Base-by-base conservation (phyloP, 2,329 filamentous ascomycete species). In the Aschersonia sp. region DNA sequence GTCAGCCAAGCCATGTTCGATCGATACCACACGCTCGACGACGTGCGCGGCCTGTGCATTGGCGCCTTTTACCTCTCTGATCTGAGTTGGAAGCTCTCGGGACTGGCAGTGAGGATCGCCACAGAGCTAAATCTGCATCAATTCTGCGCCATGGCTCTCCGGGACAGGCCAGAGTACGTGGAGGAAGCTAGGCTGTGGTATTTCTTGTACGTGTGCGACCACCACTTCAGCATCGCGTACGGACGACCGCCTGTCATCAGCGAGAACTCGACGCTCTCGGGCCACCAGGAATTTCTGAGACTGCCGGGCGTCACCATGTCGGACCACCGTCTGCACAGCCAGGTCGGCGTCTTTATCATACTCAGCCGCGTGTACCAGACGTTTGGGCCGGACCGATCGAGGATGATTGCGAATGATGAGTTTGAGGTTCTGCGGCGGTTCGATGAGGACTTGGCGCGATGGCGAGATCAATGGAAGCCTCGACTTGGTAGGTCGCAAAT, bases 11-110 rank as follows among this genome's bases (percentile, higher is more conserved):
- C 75, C 50, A 75, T 80, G 56, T 75, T 82, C 51, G 73, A 77
- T 41, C 69, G 60, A 0, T 60, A 61, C 43, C 59, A 80, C 44
- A 74, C 72, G 9, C 58, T 77, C 12, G 78, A 82, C 51, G 74
- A 76, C 49, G 69, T 82, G 40, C 72, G 77, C 5, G 79, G 72
- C 1, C 68, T 82, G 3, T 80, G 75, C 51, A 74, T 82, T 30
- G 79, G 74, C 4, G 76, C 78, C 1, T 82, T 82, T 53, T 83
- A 78, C 77, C 65, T 82, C 1, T 75, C 74, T 0, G 78, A 82
- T 47, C 53, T 68, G 20, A 65, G 63, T 48, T 68, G 63, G 75
- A 81, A 78, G 52, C 64, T 83, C 1, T 78, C 74, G 3, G 77
- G 77, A 0, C 69, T 75, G 53, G 75, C 75, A 0, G 73, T 78